Percentiles rank a stretch among this genome's conserved stretches.
These are phyloP conservation scores for Salvia miltiorrhiza DNA, from an alignment of 257 asterid genomes.

Conservation along the genomic window DNA sequence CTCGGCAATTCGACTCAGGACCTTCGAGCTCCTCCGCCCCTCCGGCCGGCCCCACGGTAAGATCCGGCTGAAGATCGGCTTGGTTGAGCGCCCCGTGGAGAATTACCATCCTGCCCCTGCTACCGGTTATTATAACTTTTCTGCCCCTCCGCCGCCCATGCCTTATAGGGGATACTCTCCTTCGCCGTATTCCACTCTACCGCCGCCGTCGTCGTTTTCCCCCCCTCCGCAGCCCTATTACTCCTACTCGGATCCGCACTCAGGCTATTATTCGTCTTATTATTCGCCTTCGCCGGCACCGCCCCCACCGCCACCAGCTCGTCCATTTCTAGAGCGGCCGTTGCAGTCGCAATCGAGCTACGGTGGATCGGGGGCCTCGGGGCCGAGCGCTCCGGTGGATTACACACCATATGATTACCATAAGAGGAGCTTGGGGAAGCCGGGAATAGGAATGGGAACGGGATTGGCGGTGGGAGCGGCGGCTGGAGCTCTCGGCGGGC, in stretches of 20 bases:
- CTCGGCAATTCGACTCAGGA: conserved; percentile 22
- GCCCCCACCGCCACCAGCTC: conserved; percentile 40
- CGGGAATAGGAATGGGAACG: conserved; percentile 49
- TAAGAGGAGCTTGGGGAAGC: conserved; percentile 44
- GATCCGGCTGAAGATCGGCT: conserved; percentile 60
- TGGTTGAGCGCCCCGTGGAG: conserved; percentile 48
- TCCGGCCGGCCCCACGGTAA: conserved; percentile 94
- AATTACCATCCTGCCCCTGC: conserved; percentile 69
- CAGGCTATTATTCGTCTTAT: conserved; percentile 56
- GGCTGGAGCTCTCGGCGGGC: conserved; percentile 68
- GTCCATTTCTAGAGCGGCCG: conserved; percentile 51
- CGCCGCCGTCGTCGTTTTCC: conserved; percentile 43
- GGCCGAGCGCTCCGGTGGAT: conserved; percentile 90
- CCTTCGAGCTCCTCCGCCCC: conserved; percentile 62
- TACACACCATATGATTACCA: conserved; percentile 62
- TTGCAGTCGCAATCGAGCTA: conserved; percentile 51
- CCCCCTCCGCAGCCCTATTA: conserved; percentile 39
- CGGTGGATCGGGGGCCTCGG: conserved; percentile 58
- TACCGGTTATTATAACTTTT: conserved; percentile 53
- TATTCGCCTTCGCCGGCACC: conserved; percentile 49
- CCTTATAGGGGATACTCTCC: conserved; percentile 45
- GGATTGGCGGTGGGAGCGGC: conserved; percentile 65
- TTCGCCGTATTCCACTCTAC: conserved; percentile 36
- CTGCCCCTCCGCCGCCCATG: conserved; percentile 42
- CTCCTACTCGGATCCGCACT: conserved; percentile 48